Evolutionary conservation across 768 basidiomycete species (phyloP).

Genomic region (Mycena kentingensis): DNA sequence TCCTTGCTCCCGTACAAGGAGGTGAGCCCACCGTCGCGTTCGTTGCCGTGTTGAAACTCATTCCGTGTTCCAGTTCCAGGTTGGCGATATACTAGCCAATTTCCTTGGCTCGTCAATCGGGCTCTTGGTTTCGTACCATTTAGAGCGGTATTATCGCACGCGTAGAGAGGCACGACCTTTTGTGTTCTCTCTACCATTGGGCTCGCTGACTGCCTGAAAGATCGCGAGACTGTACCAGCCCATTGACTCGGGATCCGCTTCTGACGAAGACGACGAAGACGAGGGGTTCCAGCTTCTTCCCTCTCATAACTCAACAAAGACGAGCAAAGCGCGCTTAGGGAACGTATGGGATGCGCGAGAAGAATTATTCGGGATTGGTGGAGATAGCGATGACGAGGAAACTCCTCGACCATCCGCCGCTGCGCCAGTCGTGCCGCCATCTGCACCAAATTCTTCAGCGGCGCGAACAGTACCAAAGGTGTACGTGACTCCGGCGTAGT

Average conservation of each 20-base stretch:
- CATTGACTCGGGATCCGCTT: conserved; percentile 50
- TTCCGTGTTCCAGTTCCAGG: conserved; percentile 42
- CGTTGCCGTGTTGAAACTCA: conserved; percentile 59
- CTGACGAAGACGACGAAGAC: conserved; percentile 61
- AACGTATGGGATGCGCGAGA: conserved; percentile 82
- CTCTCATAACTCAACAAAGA: conserved; percentile 32
- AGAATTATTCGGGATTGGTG: conserved; percentile 70
- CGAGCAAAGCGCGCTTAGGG: conserved; percentile 42
- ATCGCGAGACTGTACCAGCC: conserved; percentile 81
- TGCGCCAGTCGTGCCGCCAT: conserved; percentile 32
- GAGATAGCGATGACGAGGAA: conserved; percentile 61
- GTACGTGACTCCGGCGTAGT: conserved; percentile 12
- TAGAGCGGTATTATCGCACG: conserved; percentile 76
- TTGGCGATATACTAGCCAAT: conserved; percentile 77
- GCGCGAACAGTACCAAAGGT: conserved; percentile 27
- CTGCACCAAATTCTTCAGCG: conserved; percentile 20
- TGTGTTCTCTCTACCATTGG: background rate
- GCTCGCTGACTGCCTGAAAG: conserved; percentile 35
- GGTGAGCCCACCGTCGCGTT: conserved; percentile 11
- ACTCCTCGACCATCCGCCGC: conserved; percentile 18
- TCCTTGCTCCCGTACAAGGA: conserved; percentile 57
- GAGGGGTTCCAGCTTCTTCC: conserved; percentile 63
- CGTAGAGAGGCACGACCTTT: conserved; percentile 64
- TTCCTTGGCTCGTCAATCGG: conserved; percentile 72
- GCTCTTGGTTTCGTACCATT: conserved; percentile 61